phyloP scores from a whole-genome alignment of 2,329 filamentous ascomycete genomes.

The Lecanoromycetidae sp. region DNA sequence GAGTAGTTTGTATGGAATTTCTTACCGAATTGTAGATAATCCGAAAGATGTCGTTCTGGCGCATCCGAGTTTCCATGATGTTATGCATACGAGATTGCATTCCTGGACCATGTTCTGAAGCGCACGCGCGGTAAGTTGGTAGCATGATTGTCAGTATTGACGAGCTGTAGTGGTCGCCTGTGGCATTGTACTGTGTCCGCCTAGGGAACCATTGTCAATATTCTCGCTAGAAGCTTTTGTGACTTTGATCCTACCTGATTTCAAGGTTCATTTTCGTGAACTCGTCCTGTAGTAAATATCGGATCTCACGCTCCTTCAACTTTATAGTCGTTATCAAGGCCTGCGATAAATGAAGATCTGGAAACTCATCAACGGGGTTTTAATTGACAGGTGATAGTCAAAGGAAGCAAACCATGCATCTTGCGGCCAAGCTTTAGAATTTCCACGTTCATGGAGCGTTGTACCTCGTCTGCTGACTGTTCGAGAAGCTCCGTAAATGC shows the following conservation, averaged over 20 bases:
- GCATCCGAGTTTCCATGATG: conserved; percentile 2
- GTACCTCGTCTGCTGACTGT: neutral
- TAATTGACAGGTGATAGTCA: neutral
- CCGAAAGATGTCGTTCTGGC: neutral
- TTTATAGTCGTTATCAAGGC: neutral
- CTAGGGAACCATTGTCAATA: neutral
- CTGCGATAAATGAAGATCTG: neutral
- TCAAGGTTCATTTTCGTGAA: neutral
- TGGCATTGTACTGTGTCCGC: conserved; percentile 1
- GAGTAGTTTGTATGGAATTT: neutral
- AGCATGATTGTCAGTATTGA: conserved; percentile 1
- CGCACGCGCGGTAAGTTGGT: conserved; percentile 5
- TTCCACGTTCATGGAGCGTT: neutral
- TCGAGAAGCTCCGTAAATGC: neutral
- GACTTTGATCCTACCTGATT: neutral
- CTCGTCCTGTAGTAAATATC: neutral
- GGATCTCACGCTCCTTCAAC: neutral
- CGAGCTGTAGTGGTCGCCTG: conserved; percentile 6
- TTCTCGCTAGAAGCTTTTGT: no score
- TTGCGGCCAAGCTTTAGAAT: neutral
- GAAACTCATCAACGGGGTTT: neutral
- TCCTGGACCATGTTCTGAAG: neutral
- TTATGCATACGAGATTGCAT: conserved; percentile 1
- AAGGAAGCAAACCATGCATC: neutral
- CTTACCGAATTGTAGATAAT: neutral